Evolutionary conservation across 306 rosid genomes (phyloP), one percentile per base, ranked within the genome.

Genomic region (Ormosia semicastrata): DNA sequence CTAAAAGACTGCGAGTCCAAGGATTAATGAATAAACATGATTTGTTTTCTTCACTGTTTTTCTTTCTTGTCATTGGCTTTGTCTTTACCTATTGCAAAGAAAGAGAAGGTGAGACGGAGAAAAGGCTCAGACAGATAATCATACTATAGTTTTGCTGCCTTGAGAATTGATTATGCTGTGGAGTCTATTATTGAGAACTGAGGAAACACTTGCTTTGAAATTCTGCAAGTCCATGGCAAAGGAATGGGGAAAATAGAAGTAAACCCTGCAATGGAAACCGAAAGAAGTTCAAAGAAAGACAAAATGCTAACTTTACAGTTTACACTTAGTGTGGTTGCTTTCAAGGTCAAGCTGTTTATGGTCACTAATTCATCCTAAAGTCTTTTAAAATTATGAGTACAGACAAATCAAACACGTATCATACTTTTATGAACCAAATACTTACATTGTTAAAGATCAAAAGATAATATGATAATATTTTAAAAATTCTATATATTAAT

Each of bases 111-210:
- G 39, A 30, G 39, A 30, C 0, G 46, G 83, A 67, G 63, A 66
- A 73, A 83, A 46, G 36, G 77, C 10, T 84, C 12, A 32, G 53
- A 30, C 15, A 66, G 54, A 72, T 60, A 37, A 78, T 74, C 76
- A 73, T 15, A 57, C 66, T 37, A 64, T 43, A 71, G 75, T 59
- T 66, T 52, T 85, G 66, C 33, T 39, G 78, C 77, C 66, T 86
- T 73, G 89, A 89, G 73, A 86, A 80, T 67, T 74, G 88, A 72
- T 69, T 39, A 39, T 65, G 81, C 83, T 37, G 8, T 11, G 33
- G 14, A 44, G 52, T 47, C 46, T 39, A 59, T 54, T 62, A 77
- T 67, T 59, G 71, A 85, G 71, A 64, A 14, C 11, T 17, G 66
- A 53, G 66, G 24, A 60, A 57, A 60, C 34, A 14, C 63, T 17